Conservation (phyloP, 768 basidiomycete species). For the Phylloporus arenicola region DNA sequence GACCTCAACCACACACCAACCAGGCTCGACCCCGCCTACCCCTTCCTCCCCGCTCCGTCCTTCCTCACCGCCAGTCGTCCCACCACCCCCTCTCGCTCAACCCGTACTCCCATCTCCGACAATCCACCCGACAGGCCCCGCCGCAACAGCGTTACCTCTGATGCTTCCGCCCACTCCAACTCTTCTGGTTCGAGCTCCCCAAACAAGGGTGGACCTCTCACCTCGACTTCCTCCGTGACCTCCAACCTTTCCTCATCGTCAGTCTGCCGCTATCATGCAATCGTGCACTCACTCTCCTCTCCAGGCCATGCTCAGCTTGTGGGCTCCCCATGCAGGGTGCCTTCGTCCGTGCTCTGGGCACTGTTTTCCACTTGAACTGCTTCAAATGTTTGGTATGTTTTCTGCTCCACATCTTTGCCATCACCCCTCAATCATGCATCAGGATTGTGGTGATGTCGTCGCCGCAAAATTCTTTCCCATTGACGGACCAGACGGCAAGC, state of each 20-base stretch:
- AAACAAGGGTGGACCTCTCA: conserved; percentile 40
- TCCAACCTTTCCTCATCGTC: conserved; percentile 58
- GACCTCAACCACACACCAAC: conserved; percentile 54
- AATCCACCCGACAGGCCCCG: conserved; percentile 46
- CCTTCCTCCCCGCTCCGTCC: conserved; percentile 39
- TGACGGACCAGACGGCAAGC: conserved; percentile 83
- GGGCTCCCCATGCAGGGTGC: conserved; percentile 86
- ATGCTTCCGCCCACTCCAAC: conserved; percentile 51
- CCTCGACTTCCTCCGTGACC: conserved; percentile 48
- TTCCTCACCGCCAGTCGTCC: conserved; percentile 55
- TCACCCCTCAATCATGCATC: conserved; percentile 7
- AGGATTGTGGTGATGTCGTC: conserved; percentile 97
- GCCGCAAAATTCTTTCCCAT: conserved; percentile 99
- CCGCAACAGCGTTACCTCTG: conserved; percentile 43
- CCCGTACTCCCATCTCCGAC: conserved; percentile 50
- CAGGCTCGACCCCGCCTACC: conserved; percentile 13
- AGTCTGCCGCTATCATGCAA: conserved; percentile 28
- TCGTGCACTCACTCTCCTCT: conserved; percentile 2
- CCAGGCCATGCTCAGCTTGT: conserved; percentile 70
- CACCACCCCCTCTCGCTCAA: conserved; percentile 48
- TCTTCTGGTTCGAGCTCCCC: conserved; percentile 41
- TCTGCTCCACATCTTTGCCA: neutral
- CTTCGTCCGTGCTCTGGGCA: conserved; percentile 91
- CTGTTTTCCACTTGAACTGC: conserved; percentile 94
- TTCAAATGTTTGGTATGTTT: conserved; percentile 90